Conservation (phyloP, 768 basidiomycete genomes). For the Sistotremastrum niveocremeum region DNA sequence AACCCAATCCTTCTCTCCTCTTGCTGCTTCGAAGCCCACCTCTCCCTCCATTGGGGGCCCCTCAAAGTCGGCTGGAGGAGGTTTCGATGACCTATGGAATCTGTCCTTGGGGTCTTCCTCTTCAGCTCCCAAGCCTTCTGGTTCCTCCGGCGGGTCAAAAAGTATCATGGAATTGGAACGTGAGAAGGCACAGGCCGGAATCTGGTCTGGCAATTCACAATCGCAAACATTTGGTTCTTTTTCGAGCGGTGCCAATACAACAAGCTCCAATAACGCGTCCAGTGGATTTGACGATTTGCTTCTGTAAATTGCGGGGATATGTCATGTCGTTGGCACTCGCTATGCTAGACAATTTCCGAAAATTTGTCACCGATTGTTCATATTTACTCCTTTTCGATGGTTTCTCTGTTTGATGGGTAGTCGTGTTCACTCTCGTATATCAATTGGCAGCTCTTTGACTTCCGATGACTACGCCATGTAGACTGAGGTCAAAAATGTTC, state of each 20-base stretch:
- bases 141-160: constrained; percentile 22
- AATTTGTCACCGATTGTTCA: too few species aligned
- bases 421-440: too few species aligned
- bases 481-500: too few species aligned
- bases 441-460: too few species aligned
- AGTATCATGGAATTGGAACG: constrained; percentile 82
- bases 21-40: constrained; percentile 10
- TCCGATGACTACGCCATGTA: too few species aligned
- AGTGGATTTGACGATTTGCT: constrained; percentile 27
- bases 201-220: constrained; percentile 49
- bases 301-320: constrained; percentile 13
- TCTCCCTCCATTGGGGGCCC: constrained; percentile 1
- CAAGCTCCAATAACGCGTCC: constrained; percentile 4
- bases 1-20: constrained; percentile 6
- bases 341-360: too few species aligned
- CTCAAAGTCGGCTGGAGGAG: constrained; percentile 26
- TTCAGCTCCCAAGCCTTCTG: constrained; percentile 24
- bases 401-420: too few species aligned
- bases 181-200: constrained; percentile 68
- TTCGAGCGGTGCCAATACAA: constrained; percentile 7
- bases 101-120: constrained; percentile 50
- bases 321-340: too few species aligned
- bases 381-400: too few species aligned
- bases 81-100: constrained; percentile 85
- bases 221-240: constrained; percentile 15